These are phyloP conservation scores for Fraxinus sp. DNA, from an alignment of 305 asterid genomes.

Conservation along the genomic window DNA sequence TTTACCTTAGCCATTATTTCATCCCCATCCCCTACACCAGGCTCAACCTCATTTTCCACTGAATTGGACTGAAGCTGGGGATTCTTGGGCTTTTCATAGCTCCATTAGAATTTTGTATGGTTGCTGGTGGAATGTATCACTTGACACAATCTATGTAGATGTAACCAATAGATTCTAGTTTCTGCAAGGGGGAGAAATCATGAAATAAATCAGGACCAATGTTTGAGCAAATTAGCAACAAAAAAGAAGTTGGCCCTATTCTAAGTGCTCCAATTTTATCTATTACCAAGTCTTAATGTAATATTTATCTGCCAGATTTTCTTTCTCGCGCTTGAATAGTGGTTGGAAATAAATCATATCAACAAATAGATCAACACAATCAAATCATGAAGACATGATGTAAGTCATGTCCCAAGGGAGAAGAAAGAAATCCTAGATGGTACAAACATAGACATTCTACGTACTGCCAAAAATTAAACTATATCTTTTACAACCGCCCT, in stretches of 20 bases:
- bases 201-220: not conserved
- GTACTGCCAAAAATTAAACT: not conserved
- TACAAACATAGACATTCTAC: not conserved
- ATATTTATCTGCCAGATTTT: not conserved
- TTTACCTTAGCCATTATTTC: constrained; percentile 60
- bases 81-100: constrained; percentile 32
- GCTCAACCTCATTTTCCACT: constrained; percentile 55
- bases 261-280: not conserved
- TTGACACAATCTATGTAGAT: not conserved
- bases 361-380: not conserved
- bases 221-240: not conserved
- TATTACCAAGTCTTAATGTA: not conserved
- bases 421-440: not conserved
- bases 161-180: constrained; percentile 79
- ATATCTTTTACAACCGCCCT: too few species aligned
- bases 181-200: constrained; percentile 38
- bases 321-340: not conserved
- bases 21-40: too few species aligned
- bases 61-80: constrained; percentile 29
- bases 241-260: not conserved
- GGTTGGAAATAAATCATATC: not conserved
- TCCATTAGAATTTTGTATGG: constrained; percentile 40
- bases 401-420: not conserved
- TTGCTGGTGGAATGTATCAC: constrained; percentile 37
- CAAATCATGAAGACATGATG: not conserved